Evolutionary conservation across 257 asterid species (phyloP).

Genomic region (Henckelia pumila): DNA sequence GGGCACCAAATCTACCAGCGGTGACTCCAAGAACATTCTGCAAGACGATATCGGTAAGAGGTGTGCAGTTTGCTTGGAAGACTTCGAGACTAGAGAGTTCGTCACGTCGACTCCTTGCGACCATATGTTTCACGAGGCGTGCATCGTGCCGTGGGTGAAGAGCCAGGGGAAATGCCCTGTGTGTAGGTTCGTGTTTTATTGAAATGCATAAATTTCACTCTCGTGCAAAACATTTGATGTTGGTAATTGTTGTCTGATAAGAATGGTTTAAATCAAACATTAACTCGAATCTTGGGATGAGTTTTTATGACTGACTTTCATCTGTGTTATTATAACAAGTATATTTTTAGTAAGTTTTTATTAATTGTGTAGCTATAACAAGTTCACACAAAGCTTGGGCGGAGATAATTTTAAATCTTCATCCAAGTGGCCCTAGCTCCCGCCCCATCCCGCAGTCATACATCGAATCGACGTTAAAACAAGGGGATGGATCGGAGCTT

Average conservation of each 20-base stretch:
- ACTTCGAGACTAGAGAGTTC: slow-evolving; percentile 58
- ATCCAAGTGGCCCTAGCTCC: no score
- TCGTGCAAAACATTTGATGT: neutral
- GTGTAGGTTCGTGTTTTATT: slow-evolving; percentile 44
- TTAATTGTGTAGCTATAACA: no score
- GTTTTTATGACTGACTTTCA: no score
- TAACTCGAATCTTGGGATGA: no score
- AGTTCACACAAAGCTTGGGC: no score
- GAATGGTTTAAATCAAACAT: neutral
- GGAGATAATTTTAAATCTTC: no score
- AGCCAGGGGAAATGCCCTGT: slow-evolving; percentile 21
- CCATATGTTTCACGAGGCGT: slow-evolving; percentile 91
- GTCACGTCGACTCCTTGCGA: slow-evolving; percentile 76
- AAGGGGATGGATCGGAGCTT: no score
- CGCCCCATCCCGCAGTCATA: no score
- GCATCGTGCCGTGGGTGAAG: slow-evolving; percentile 89
- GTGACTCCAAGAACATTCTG: slow-evolving; percentile 5
- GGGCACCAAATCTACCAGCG: slow-evolving; percentile 25
- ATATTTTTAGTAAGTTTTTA: no score
- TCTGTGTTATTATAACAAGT: no score
- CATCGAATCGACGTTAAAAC: no score
- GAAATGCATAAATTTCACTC: neutral
- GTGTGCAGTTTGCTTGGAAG: slow-evolving; percentile 83
- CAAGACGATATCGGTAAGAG: slow-evolving; percentile 50
- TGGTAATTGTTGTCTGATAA: neutral